A percentile compares a stretch with the other conserved stretches of the same genome.
Conservation (phyloP, 768 basidiomycete species). For the Artomyces pyxidatus region DNA sequence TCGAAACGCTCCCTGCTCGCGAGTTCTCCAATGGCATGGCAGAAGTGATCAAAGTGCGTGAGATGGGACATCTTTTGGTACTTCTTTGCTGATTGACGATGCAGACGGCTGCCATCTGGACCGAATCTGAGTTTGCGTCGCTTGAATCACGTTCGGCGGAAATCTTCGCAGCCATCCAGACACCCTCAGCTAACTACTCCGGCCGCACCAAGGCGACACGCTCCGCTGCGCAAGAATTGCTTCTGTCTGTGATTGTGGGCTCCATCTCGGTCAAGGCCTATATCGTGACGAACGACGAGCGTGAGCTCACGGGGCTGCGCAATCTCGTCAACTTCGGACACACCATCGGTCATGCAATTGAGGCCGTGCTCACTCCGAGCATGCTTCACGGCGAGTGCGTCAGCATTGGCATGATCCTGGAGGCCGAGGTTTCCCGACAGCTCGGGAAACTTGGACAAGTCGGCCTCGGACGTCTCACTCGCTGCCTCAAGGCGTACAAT, state of each 20-base stretch:
- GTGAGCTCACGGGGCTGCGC: conserved; percentile 83
- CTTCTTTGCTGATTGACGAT: not conserved
- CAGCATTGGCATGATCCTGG: conserved; percentile 91
- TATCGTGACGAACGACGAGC: conserved; percentile 95
- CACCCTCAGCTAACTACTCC: conserved; percentile 50
- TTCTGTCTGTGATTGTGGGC: conserved; percentile 85
- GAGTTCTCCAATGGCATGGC: conserved; percentile 99
- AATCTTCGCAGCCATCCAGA: conserved; percentile 79
- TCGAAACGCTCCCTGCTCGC: conserved; percentile 83
- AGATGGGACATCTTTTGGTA: conserved; percentile 17
- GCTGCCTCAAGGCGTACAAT: conserved; percentile 86
- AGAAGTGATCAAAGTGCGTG: conserved; percentile 92
- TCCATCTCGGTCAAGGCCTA: conserved; percentile 95
- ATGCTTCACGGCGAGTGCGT: conserved; percentile 97
- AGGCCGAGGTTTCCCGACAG: conserved; percentile 87
- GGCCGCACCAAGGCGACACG: conserved; percentile 58
- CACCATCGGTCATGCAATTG: conserved; percentile 96
- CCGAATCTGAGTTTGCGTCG: conserved; percentile 78
- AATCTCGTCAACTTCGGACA: conserved; percentile 99
- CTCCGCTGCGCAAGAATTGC: conserved; percentile 67
- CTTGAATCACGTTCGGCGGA: conserved; percentile 82
- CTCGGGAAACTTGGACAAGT: conserved; percentile 88
- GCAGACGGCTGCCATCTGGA: conserved; percentile 99
- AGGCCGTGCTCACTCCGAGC: conserved; percentile 88
- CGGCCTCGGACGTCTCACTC: conserved; percentile 80